Conservation (phyloP, 352 stramenopile genomes). For the Phytophthora constricta region DNA sequence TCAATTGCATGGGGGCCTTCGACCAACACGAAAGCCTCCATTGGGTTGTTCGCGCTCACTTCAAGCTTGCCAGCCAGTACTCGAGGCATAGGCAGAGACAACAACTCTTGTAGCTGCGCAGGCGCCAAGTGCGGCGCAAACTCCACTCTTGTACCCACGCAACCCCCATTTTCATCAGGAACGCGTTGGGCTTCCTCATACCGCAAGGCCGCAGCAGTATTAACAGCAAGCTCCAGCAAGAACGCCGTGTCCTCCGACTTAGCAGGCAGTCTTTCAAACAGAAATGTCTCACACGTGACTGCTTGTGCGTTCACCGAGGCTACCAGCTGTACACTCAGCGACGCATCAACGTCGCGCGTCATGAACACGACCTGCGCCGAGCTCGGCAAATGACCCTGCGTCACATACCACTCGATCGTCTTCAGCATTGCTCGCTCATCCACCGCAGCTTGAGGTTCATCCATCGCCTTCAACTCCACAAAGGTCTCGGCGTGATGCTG, state of each 20-base stretch:
- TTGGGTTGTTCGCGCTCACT: constrained; percentile 75
- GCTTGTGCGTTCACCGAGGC: constrained; percentile 52
- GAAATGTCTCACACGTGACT: constrained; percentile 63
- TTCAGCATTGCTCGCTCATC: constrained; percentile 60
- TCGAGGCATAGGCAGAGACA: constrained; percentile 33
- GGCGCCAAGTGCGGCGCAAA: constrained; percentile 61
- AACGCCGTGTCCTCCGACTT: constrained; percentile 42
- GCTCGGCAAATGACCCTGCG: constrained; percentile 41
- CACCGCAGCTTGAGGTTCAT: constrained; percentile 42
- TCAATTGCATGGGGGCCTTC: constrained; percentile 49
- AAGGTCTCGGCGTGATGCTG: constrained; percentile 72
- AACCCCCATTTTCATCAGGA: constrained; percentile 33
- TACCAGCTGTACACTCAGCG: constrained; percentile 45
- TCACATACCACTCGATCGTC: constrained; percentile 70
- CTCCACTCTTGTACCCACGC: constrained; percentile 34
- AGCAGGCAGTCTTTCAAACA: constrained; percentile 46
- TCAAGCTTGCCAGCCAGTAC: constrained; percentile 64
- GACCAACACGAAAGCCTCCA: constrained; percentile 77
- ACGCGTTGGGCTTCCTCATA: constrained; percentile 52
- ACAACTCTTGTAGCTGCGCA: constrained; percentile 43
- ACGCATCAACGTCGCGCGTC: constrained; percentile 55
- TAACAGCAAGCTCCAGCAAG: constrained; percentile 62
- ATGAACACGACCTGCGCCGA: constrained; percentile 61
- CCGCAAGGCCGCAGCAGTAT: constrained; percentile 61
- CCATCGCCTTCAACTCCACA: constrained; percentile 47